Evolutionary conservation across 1,284 basidiomycete genomes (phyloP).

Genomic region (Abortiporus biennis): DNA sequence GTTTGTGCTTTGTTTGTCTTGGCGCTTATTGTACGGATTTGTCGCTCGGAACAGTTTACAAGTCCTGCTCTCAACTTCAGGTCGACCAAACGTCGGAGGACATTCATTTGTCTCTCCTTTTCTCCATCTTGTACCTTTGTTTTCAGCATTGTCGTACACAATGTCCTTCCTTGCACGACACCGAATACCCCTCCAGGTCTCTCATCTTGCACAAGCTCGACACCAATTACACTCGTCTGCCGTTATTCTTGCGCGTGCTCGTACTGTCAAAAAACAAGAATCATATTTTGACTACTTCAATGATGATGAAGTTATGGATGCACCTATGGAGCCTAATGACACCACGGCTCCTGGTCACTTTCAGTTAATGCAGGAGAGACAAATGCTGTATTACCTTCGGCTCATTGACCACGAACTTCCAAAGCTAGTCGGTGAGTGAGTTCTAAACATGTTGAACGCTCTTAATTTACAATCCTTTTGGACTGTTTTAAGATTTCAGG

Average conservation of each 20-base stretch:
- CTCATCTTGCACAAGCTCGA: not conserved
- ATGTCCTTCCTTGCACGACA: conserved; percentile 2
- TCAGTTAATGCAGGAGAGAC: conserved; percentile 63
- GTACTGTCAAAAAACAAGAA: not conserved
- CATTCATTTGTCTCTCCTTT: not conserved
- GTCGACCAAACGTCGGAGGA: no score
- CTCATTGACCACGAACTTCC: conserved; percentile 83
- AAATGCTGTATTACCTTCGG: conserved; percentile 67
- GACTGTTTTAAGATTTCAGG: conserved; percentile 51
- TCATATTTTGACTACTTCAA: no score
- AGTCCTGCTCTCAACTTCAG: no score
- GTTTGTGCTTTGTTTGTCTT: no score
- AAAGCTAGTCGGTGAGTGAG: conserved; percentile 67
- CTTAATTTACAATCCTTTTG: conserved; percentile 8
- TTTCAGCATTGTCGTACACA: not conserved
- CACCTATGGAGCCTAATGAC: no score
- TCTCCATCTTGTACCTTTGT: not conserved
- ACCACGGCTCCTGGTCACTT: conserved; percentile 63
- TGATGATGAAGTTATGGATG: no score
- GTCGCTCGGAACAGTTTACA: no score
- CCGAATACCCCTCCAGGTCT: conserved; percentile 3
- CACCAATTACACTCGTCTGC: not conserved
- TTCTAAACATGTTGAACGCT: conserved; percentile 1
- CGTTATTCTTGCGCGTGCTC: not conserved
- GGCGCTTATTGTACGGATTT: no score